phyloP scores from a whole-genome alignment of 2,329 filamentous ascomycete genomes.

The Aspergillus uvarum region DNA sequence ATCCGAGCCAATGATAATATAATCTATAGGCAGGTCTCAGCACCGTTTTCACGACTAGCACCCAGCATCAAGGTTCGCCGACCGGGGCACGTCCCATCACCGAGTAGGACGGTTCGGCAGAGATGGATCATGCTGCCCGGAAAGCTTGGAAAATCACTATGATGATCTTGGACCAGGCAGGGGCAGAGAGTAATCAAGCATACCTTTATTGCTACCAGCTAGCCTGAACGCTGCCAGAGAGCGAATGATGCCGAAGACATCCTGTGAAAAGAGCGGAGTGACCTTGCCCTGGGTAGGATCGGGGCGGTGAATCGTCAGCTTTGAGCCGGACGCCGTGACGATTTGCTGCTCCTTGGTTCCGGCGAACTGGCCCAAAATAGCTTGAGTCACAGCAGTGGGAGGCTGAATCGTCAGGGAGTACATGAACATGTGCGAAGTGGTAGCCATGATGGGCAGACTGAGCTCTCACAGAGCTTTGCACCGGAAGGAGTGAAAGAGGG shows the following conservation, averaged over 20 bases:
- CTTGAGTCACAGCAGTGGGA: slow-evolving; percentile 83
- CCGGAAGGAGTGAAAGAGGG: not conserved
- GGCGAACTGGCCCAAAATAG: slow-evolving; percentile 90
- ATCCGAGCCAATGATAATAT: slow-evolving; percentile 91
- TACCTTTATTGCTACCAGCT: slow-evolving; percentile 94
- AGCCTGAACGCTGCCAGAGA: slow-evolving; percentile 85
- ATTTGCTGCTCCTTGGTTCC: slow-evolving; percentile 98
- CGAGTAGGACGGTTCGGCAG: slow-evolving; percentile 30
- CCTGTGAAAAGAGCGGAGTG: slow-evolving; percentile 80
- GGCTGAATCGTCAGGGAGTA: slow-evolving; percentile 96
- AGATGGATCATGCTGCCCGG: slow-evolving; percentile 52
- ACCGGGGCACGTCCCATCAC: slow-evolving; percentile 36
- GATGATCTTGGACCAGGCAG: slow-evolving; percentile 48
- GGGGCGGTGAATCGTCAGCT: slow-evolving; percentile 81
- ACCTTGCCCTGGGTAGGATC: slow-evolving; percentile 84
- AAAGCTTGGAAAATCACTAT: slow-evolving; percentile 70
- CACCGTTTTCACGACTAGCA: slow-evolving; percentile 34
- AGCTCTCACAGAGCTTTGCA: slow-evolving; percentile 21
- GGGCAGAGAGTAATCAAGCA: slow-evolving; percentile 40
- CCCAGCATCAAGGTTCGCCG: slow-evolving; percentile 32
- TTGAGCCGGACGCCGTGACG: slow-evolving; percentile 86
- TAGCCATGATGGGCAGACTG: slow-evolving; percentile 70
- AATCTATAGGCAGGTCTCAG: slow-evolving; percentile 65
- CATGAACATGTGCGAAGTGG: slow-evolving; percentile 97
- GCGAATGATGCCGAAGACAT: slow-evolving; percentile 94